phyloP scores from a whole-genome alignment of 2,329 filamentous ascomycete genomes.

The Phaeosphaeriaceae sp. region DNA sequence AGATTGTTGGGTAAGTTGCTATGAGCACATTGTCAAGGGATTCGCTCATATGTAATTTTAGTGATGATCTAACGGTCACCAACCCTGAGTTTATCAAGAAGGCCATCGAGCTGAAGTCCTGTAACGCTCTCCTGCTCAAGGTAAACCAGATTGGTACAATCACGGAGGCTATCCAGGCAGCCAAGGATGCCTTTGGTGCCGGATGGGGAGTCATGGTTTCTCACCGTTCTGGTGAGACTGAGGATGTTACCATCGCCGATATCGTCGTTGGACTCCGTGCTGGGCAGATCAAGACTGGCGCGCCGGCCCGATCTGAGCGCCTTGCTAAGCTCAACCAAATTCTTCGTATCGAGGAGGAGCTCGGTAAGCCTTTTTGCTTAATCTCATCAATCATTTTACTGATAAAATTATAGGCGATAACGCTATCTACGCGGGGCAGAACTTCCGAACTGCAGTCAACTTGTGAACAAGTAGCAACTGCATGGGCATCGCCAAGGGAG shows the following conservation, averaged over 20 bases:
- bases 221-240: slow-evolving; percentile 98
- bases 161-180: slow-evolving; percentile 97
- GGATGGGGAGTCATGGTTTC: slow-evolving; percentile 99
- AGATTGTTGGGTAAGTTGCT: slow-evolving; percentile 73
- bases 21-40: too few species aligned
- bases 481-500: too few species aligned
- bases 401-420: slow-evolving; percentile 58
- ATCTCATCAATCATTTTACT: background rate
- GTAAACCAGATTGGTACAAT: slow-evolving; percentile 99
- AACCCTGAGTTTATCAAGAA: slow-evolving; percentile 99
- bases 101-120: slow-evolving; percentile 98
- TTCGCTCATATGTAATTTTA: background rate
- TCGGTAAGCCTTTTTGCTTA: slow-evolving; percentile 49
- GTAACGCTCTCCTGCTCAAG: slow-evolving; percentile 98
- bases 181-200: slow-evolving; percentile 94
- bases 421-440: slow-evolving; percentile 87
- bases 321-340: slow-evolving; percentile 99
- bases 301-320: slow-evolving; percentile 91
- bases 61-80: slow-evolving; percentile 98
- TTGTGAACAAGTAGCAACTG: slow-evolving; percentile 50
- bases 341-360: slow-evolving; percentile 98
- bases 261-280: slow-evolving; percentile 95
- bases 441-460: slow-evolving; percentile 91
- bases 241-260: slow-evolving; percentile 99
- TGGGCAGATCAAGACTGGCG: slow-evolving; percentile 76